These are phyloP conservation scores for Pythium diclinum DNA, from an alignment of 352 stramenopile species.

Conservation along the genomic window DNA sequence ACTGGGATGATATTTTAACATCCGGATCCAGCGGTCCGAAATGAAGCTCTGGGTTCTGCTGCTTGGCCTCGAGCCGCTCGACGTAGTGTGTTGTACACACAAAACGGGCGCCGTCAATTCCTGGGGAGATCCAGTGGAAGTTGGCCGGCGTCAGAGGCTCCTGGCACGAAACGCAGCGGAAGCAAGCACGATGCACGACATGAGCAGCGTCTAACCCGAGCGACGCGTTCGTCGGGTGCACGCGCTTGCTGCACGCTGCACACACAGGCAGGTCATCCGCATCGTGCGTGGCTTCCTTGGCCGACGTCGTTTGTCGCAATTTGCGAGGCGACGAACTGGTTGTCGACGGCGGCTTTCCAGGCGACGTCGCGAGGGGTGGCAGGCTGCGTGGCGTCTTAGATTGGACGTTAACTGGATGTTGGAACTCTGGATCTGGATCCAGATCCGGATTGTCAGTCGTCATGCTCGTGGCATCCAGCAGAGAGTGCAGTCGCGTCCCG, in stretches of 20 bases:
- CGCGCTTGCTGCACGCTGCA: conserved; percentile 9
- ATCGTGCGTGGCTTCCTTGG: background rate
- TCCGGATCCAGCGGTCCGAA: background rate
- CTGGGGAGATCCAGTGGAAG: conserved; percentile 5
- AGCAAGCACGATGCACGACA: conserved; percentile 15
- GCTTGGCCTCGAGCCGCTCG: conserved; percentile 8
- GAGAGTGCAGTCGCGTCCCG: background rate
- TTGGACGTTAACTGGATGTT: background rate
- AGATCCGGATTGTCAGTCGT: background rate
- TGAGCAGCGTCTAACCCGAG: conserved; percentile 2
- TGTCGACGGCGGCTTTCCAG: background rate
- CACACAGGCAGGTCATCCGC: conserved; percentile 3
- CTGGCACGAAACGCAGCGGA: conserved; percentile 11
- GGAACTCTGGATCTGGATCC: conserved; percentile 1
- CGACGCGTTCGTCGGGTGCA: conserved; percentile 1
- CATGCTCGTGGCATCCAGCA: background rate
- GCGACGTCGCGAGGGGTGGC: background rate
- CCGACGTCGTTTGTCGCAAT: background rate
- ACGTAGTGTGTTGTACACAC: conserved; percentile 22
- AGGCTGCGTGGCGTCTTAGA: background rate
- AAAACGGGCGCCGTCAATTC: background rate
- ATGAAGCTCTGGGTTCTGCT: background rate
- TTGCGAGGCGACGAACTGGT: background rate
- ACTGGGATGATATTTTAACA: too few species aligned
- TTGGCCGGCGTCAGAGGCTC: conserved; percentile 18